These are phyloP conservation scores for Rostrohypoxylon terebratum DNA, from an alignment of 495 filamentous ascomycete genomes.

Conservation along the genomic window DNA sequence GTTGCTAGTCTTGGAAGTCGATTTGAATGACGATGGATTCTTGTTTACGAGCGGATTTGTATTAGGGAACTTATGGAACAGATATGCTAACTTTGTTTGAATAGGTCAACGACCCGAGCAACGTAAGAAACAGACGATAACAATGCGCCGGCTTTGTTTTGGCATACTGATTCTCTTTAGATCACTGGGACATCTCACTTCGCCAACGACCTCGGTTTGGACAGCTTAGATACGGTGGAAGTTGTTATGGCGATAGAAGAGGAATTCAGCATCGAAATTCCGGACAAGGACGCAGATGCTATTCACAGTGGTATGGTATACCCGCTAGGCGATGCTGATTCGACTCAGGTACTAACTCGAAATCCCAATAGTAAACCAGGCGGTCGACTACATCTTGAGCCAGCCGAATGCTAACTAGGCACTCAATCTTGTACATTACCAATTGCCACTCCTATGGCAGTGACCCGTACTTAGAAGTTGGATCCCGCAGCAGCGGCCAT, in stretches of 20 bases:
- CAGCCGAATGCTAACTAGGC: constrained; percentile 82
- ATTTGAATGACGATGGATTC: neutral
- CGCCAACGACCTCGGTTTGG: constrained; percentile 92
- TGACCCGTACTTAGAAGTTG: constrained; percentile 39
- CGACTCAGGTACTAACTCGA: constrained; percentile 32
- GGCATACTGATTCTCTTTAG: constrained; percentile 61
- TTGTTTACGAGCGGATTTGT: neutral
- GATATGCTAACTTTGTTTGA: constrained; percentile 43
- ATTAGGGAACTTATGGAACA: neutral
- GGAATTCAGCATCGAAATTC: constrained; percentile 99
- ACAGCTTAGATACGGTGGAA: constrained; percentile 98
- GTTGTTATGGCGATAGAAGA: constrained; percentile 99
- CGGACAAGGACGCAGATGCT: constrained; percentile 96
- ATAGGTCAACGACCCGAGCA: constrained; percentile 78
- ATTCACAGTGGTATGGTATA: constrained; percentile 92
- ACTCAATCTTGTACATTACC: constrained; percentile 46
- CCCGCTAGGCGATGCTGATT: neutral
- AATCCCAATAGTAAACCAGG: constrained; percentile 81
- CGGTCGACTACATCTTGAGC: constrained; percentile 92
- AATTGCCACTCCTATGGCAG: constrained; percentile 48
- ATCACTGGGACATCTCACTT: constrained; percentile 87
- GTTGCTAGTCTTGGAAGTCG: neutral
- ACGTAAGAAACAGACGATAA: constrained; percentile 66
- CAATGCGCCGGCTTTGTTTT: constrained; percentile 9
- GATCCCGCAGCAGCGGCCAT: constrained; percentile 24